Percentiles rank a stretch among this genome's conserved stretches.
Evolutionary conservation across 768 basidiomycete genomes (phyloP).

Genomic region (Podaxis rugospora): DNA sequence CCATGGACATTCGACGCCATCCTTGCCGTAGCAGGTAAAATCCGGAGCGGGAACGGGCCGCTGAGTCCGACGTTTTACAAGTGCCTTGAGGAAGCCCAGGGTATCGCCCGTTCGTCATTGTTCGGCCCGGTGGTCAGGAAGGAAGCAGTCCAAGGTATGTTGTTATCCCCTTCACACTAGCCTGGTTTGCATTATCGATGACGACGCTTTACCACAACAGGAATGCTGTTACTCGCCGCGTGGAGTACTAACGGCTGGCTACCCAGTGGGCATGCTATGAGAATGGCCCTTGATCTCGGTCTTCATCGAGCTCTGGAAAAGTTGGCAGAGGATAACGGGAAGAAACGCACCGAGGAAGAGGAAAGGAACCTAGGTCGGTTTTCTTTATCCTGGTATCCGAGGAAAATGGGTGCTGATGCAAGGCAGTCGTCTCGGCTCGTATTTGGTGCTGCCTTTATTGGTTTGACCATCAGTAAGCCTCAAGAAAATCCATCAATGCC

Average conservation of each 20-base stretch:
- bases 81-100: slow-evolving; percentile 92
- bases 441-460: slow-evolving; percentile 95
- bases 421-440: slow-evolving; percentile 79
- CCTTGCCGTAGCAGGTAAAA: slow-evolving; percentile 87
- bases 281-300: slow-evolving; percentile 93
- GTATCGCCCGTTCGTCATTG: slow-evolving; percentile 88
- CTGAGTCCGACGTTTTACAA: slow-evolving; percentile 84
- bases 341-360: slow-evolving; percentile 70
- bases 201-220: slow-evolving; percentile 39
- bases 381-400: slow-evolving; percentile 8
- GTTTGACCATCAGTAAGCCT: slow-evolving; percentile 89
- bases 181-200: slow-evolving; percentile 11
- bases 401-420: slow-evolving; percentile 6
- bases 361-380: slow-evolving; percentile 78
- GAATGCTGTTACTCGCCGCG: slow-evolving; percentile 87
- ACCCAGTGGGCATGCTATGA: slow-evolving; percentile 92
- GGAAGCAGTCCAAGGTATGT: slow-evolving; percentile 87
- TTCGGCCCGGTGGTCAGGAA: slow-evolving; percentile 93
- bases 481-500: not conserved
- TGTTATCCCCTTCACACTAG: not conserved
- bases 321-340: slow-evolving; percentile 71
- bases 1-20: slow-evolving; percentile 97
- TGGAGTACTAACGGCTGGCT: slow-evolving; percentile 96
- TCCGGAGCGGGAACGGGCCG: slow-evolving; percentile 85
- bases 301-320: slow-evolving; percentile 91